These are phyloP conservation scores for Entoloma clypeatum DNA, from an alignment of 1,284 basidiomycete species.

Conservation along the genomic window DNA sequence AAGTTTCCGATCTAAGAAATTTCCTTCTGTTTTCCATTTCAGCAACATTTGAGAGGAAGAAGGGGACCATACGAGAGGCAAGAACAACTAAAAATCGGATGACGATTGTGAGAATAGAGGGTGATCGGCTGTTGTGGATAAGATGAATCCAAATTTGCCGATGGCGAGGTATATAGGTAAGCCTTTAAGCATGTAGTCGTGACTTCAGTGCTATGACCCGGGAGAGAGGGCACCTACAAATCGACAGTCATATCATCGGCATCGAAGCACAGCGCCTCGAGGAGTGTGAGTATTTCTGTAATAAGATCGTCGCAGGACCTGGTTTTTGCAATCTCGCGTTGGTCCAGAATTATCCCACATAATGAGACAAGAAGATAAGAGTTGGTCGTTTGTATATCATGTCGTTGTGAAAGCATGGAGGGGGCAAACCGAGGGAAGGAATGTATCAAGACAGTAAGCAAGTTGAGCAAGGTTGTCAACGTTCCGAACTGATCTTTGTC, in stretches of 20 bases:
- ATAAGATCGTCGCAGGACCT: slow-evolving; percentile 31
- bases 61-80: slow-evolving; percentile 47
- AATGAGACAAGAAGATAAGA: slow-evolving; percentile 38
- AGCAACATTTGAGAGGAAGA: neutral
- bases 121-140: slow-evolving; percentile 46
- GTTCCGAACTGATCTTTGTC: slow-evolving; percentile 37
- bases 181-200: slow-evolving; percentile 27
- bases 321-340: slow-evolving; percentile 32
- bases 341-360: slow-evolving; percentile 38
- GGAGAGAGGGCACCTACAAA: slow-evolving; percentile 33
- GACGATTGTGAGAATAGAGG: slow-evolving; percentile 44
- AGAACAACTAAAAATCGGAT: slow-evolving; percentile 50
- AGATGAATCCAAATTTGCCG: slow-evolving; percentile 44
- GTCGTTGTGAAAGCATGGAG: slow-evolving; percentile 34
- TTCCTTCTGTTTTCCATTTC: too few relatives aligned
- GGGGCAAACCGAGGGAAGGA: slow-evolving; percentile 47
- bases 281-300: slow-evolving; percentile 41
- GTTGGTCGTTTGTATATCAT: slow-evolving; percentile 21
- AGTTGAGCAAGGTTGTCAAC: slow-evolving; percentile 48
- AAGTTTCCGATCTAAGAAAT: slow-evolving; percentile 22
- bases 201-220: slow-evolving; percentile 5
- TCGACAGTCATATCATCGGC: slow-evolving; percentile 39
- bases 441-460: slow-evolving; percentile 45
- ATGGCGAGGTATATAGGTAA: slow-evolving; percentile 37
- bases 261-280: slow-evolving; percentile 53